Evolutionary conservation across 176 grass and related monocot species (phyloP).

Genomic region (Phoenix dactylifera): DNA sequence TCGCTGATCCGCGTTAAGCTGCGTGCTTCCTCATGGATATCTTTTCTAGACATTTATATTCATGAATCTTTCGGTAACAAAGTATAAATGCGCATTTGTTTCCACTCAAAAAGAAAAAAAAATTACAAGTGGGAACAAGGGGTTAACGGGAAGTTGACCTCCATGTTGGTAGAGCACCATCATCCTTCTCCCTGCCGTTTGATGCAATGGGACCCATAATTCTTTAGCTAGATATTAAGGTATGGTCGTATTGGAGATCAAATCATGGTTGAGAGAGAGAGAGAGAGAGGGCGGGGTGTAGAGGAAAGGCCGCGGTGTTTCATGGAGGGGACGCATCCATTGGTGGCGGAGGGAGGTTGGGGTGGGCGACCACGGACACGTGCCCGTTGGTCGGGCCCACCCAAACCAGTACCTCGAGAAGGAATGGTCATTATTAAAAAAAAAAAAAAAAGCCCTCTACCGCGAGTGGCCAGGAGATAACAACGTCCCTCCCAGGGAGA

Average conservation of each 20-base stretch:
- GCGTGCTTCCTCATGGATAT: too few species aligned
- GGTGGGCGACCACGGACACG: not conserved
- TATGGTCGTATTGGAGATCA: too few species aligned
- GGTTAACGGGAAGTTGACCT: too few species aligned
- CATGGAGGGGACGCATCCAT: conserved; percentile 2
- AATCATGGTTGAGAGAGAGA: not conserved
- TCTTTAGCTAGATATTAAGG: too few species aligned
- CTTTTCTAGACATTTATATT: too few species aligned
- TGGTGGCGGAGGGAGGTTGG: conserved; percentile 10
- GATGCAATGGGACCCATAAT: too few species aligned
- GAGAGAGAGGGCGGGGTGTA: not conserved
- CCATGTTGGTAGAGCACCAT: too few species aligned
- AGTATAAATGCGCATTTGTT: too few species aligned
- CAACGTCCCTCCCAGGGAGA: conserved; percentile 11
- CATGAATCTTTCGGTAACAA: too few species aligned
- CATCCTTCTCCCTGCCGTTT: too few species aligned
- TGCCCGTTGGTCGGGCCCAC: not conserved
- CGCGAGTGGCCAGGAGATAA: not conserved
- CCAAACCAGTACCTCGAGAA: not conserved
- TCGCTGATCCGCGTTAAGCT: not conserved
- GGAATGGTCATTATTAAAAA: not conserved
- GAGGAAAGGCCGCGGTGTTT: not conserved
- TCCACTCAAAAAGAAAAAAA: too few species aligned
- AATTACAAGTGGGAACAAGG: too few species aligned
- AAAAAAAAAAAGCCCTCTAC: not conserved